These are phyloP conservation scores for Neckera pumila DNA, from an alignment of 225 moss, liverwort and hornwort genomes.

Conservation along the genomic window DNA sequence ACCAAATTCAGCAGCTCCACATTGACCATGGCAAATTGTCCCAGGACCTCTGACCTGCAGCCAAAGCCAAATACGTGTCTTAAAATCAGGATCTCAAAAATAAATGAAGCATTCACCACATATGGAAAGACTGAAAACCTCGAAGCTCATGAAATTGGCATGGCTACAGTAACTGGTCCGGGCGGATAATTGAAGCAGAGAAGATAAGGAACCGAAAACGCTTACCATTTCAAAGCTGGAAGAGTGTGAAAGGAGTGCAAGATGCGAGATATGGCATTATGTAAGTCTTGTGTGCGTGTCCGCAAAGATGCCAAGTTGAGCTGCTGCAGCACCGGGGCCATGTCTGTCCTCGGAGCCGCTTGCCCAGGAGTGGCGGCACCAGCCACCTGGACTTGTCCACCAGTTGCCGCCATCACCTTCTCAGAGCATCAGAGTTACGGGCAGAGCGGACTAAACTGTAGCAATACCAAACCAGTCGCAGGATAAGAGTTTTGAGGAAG, in stretches of 20 bases:
- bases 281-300: conserved; percentile 84
- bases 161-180: neutral
- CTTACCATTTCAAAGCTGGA: conserved; percentile 75
- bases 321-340: conserved; percentile 85
- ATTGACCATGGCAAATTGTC: conserved; percentile 97
- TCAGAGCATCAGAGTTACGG: neutral
- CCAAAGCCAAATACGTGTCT: neutral
- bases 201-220: neutral
- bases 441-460: neutral
- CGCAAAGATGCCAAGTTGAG: conserved; percentile 81
- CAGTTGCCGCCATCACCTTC: conserved; percentile 41
- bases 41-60: conserved; percentile 85
- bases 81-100: neutral
- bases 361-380: conserved; percentile 30
- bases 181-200: neutral
- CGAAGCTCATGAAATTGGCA: neutral
- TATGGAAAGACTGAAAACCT: neutral
- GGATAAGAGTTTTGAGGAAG: neutral
- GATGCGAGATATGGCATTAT: conserved; percentile 78
- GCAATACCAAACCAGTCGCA: neutral
- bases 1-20: conserved; percentile 85
- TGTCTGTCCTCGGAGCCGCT: conserved; percentile 39
- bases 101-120: neutral
- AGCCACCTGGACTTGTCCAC: conserved; percentile 38
- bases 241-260: conserved; percentile 71